Evolutionary conservation across 1,284 basidiomycete species (phyloP).

Genomic region (Cryptococcus sp.): DNA sequence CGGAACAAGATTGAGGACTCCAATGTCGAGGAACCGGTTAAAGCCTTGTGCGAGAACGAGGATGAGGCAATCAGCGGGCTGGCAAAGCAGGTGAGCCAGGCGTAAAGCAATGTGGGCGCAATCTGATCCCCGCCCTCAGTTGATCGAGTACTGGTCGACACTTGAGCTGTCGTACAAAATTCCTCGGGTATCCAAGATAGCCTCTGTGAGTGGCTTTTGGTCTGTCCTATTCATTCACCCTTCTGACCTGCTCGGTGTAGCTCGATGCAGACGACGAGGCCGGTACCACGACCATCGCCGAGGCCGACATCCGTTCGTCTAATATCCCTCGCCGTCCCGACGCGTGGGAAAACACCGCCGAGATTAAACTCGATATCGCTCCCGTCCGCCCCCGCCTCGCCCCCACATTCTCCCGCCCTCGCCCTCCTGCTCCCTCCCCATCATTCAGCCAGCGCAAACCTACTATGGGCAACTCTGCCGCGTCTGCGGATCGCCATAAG

Average conservation of each 20-base stretch:
- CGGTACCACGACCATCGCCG: constrained; percentile 44
- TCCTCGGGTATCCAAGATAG: constrained; percentile 39
- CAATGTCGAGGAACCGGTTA: constrained; percentile 67
- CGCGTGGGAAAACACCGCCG: constrained; percentile 34
- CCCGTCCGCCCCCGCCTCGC: constrained; percentile 29
- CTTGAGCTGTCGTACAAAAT: constrained; percentile 44
- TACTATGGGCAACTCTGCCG: constrained; percentile 13
- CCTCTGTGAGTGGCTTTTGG: constrained; percentile 24
- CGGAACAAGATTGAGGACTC: constrained; percentile 93
- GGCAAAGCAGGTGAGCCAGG: constrained; percentile 23
- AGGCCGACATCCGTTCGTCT: constrained; percentile 20
- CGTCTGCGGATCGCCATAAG: constrained; percentile 29
- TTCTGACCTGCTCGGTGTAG: constrained; percentile 10
- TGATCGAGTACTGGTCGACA: constrained; percentile 43
- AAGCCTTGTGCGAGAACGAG: constrained; percentile 34
- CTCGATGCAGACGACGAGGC: constrained; percentile 47
- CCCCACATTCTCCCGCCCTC: constrained; percentile 22
- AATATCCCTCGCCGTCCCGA: constrained; percentile 28
- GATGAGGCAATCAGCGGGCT: constrained; percentile 29
- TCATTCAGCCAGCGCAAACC: constrained; percentile 14
- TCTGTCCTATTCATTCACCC: background rate
- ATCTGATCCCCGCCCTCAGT: constrained; percentile 10
- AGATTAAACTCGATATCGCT: constrained; percentile 32
- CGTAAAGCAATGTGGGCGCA: background rate
- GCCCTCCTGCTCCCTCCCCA: constrained; percentile 26